A percentile compares a stretch with the other conserved stretches of the same genome.
Evolutionary conservation across 2,329 filamentous ascomycete genomes (phyloP).

Genomic region (Sporothrix luriei): DNA sequence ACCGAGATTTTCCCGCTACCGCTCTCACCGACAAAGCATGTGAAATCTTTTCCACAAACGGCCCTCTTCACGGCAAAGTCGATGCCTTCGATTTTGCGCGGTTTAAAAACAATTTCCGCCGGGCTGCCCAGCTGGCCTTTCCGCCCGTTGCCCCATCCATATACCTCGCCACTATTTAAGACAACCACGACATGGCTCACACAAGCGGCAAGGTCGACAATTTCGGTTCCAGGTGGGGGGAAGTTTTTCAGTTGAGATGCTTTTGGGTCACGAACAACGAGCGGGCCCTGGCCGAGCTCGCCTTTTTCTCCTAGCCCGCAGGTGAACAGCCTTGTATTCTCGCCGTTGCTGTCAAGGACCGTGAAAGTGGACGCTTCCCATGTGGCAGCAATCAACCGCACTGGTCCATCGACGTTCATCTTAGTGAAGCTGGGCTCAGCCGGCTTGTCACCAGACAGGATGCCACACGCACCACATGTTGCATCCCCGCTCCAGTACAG

Average conservation of each 20-base stretch:
- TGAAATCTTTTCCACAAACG: conserved; percentile 84
- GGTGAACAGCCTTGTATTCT: conserved; percentile 57
- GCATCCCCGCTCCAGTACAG: conserved; percentile 69
- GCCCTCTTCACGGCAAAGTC: conserved; percentile 66
- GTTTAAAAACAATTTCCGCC: conserved; percentile 57
- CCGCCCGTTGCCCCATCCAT: conserved; percentile 84
- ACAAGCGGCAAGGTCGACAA: conserved; percentile 69
- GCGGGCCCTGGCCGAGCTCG: conserved; percentile 67
- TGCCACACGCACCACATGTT: conserved; percentile 58
- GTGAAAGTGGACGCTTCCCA: conserved; percentile 76
- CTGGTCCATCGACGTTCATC: conserved; percentile 45
- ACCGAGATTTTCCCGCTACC: conserved; percentile 63
- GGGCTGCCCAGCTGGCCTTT: conserved; percentile 79
- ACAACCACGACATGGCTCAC: conserved; percentile 78
- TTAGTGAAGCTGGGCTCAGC: conserved; percentile 39
- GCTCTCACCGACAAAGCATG: conserved; percentile 65
- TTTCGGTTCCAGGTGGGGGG: conserved; percentile 59
- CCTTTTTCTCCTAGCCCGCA: conserved; percentile 70
- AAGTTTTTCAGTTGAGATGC: conserved; percentile 61
- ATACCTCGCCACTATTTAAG: conserved; percentile 73
- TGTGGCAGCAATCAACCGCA: conserved; percentile 65
- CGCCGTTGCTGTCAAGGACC: conserved; percentile 48
- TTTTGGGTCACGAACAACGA: conserved; percentile 53
- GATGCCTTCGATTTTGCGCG: conserved; percentile 61
- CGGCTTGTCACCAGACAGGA: conserved; percentile 38